Evolutionary conservation across 768 basidiomycete genomes (phyloP), one percentile per base, ranked within the genome.

Genomic region (Russula emetica): DNA sequence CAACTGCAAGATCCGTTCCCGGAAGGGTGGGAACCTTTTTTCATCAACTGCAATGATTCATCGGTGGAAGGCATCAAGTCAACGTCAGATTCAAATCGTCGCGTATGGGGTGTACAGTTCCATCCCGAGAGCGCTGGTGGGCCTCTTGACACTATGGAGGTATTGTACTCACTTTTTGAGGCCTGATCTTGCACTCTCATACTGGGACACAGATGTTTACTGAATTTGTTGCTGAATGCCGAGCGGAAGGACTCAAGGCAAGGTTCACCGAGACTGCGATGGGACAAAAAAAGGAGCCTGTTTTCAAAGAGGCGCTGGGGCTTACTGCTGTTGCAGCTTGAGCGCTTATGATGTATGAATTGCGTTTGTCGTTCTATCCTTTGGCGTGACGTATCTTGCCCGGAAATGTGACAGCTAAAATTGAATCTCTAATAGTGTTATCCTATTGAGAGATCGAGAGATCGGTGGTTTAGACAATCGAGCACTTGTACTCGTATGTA

Each of bases 11-110:
- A 98, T 72, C 90, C 94, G 4, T 97, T 98, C 90, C 97, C 97
- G 30, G 78, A 82, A 62, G 97, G 94, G 20, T 99, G 94, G 94
- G 94, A 96, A 70, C 96, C 96, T 0, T 98, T 96, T 83, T 99
- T 99, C 81, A 96, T 98, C 79, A 99, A 98, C 77, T 97, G 94
- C 78, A 98, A 98, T 72, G 96, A 98, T 77, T 98, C 96, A 18
- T 97, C 94, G 1, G 94, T 98, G 18, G 97, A 98, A 74, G 97
- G 97, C 44, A 97, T 98, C 82, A 98, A 94, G 77, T 95, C 94
- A 20, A 97, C 97, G 2, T 72, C 78, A 0, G 89, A 87, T 11
- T 94, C 93, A 26, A 94, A 94, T 59, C 93, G 88, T 78, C 87
- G 85, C 67, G 83, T 98, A 34, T 98, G 94, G 93, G 97, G 96